Conservation (phyloP, 306 rosid genomes). For the Geum urbanum region DNA sequence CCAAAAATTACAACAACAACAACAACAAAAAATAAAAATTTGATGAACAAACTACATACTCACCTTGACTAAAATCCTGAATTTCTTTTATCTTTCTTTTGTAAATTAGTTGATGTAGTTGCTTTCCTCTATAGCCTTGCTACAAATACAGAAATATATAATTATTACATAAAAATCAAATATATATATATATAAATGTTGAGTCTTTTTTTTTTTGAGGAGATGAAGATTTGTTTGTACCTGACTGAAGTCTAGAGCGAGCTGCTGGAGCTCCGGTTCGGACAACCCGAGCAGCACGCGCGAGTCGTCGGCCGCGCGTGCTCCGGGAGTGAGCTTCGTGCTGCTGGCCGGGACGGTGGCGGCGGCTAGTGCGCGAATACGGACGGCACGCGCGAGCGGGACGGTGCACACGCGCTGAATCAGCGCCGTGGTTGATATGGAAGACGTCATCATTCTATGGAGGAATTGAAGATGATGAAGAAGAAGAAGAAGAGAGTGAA, state of each 20-base stretch:
- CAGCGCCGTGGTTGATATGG: slow-evolving; percentile 48
- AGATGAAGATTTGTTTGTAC: slow-evolving; percentile 29
- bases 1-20: neutral
- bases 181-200: too few species aligned
- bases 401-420: slow-evolving; percentile 55
- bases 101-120: slow-evolving; percentile 79
- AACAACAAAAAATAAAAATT: neutral
- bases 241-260: slow-evolving; percentile 68
- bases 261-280: slow-evolving; percentile 70
- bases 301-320: slow-evolving; percentile 33
- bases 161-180: too few species aligned
- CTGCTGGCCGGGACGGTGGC: slow-evolving; percentile 19
- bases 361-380: slow-evolving; percentile 33
- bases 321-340: slow-evolving; percentile 14
- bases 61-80: slow-evolving; percentile 67
- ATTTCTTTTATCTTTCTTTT: slow-evolving; percentile 75
- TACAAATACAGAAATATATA: slow-evolving; percentile 1
- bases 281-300: slow-evolving; percentile 82
- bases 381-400: slow-evolving; percentile 57
- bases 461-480: neutral
- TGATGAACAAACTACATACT: slow-evolving; percentile 17
- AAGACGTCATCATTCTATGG: slow-evolving; percentile 32
- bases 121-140: slow-evolving; percentile 89
- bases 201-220: neutral
- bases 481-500: neutral